Base-by-base conservation (phyloP, 495 filamentous ascomycete species). In the Pyronema omphalodes region DNA sequence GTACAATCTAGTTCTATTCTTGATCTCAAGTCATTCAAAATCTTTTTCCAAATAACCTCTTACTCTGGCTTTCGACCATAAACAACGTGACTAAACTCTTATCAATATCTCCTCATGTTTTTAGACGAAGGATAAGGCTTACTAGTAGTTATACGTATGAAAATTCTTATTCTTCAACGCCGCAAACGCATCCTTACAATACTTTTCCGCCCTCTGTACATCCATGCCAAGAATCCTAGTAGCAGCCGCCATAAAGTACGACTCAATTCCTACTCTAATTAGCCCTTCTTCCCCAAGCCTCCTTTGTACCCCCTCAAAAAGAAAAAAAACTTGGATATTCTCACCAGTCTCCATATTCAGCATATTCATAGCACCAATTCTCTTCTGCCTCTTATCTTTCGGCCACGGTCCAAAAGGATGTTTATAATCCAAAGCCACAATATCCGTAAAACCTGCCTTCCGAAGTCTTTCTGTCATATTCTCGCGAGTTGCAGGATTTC, bases 371-470 rank as follows among this genome's bases (percentile, higher is more conserved):
- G 41, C 63, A 6, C 72, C 72, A 23, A 74, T 60, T 29, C 73
- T 68, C 56, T 73, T 75, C 44, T 71, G 60, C 29, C 69, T 68
- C 19, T 67, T 65, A 51, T 75, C 69, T 46, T 69, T 71, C 23
- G 72, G 64, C 72, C 72, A 75, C 9, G 71, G 67, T 46, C 69
- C 70, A 58, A 72, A 66, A 2, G 72, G 72, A 43, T 41, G 44
- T 7, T 53, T 50, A 14, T 43, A 53, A 7, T n/a, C 37, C 14
- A 58, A 34, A 7, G 45, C 55, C 43, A 50, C 47, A 6, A 45
- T 7, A 33, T 62, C 7, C 55, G 51, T 9, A 57, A 55, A 55
- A 3, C 54, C 54, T 7, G 33, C 46, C 2, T 33, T 36, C 17
- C 19, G 36, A 7, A 55, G 54, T 5, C 37, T 14, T 35, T 29